Evolutionary conservation across 2,329 filamentous ascomycete genomes (phyloP).

Genomic region (Aureobasidium subglaciale): DNA sequence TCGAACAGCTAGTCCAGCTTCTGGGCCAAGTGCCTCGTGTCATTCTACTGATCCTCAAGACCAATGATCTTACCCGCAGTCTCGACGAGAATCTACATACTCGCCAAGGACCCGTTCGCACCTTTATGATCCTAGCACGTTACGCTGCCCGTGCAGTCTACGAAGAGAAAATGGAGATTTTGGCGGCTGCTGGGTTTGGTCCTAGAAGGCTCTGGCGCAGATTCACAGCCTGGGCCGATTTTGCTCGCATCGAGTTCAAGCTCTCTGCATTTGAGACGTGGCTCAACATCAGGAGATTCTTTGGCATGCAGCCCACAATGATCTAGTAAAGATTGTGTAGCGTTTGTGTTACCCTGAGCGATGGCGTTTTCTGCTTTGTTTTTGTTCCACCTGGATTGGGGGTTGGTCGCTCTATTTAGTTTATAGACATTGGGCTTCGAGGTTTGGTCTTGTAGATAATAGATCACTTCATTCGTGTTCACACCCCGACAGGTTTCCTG

Average conservation of each 20-base stretch:
- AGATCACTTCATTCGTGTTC: background rate
- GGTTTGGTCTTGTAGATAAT: background rate
- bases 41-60: constrained; percentile 92
- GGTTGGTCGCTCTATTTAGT: background rate
- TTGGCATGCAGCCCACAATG: constrained; percentile 30
- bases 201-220: constrained; percentile 46
- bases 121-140: constrained; percentile 57
- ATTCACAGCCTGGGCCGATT: constrained; percentile 46
- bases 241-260: constrained; percentile 51
- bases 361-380: background rate
- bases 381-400: background rate
- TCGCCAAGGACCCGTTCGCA: constrained; percentile 53
- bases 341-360: constrained; percentile 6
- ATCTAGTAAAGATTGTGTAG: constrained; percentile 6
- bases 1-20: constrained; percentile 81
- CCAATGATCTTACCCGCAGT: constrained; percentile 89
- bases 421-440: background rate
- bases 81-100: constrained; percentile 87
- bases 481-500: background rate
- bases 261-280: constrained; percentile 53
- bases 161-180: constrained; percentile 50
- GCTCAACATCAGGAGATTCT: constrained; percentile 43
- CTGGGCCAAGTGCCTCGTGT: constrained; percentile 84
- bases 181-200: constrained; percentile 45
- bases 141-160: constrained; percentile 58